Conservation (phyloP, 768 basidiomycete genomes). For the Serendipita indica region DNA sequence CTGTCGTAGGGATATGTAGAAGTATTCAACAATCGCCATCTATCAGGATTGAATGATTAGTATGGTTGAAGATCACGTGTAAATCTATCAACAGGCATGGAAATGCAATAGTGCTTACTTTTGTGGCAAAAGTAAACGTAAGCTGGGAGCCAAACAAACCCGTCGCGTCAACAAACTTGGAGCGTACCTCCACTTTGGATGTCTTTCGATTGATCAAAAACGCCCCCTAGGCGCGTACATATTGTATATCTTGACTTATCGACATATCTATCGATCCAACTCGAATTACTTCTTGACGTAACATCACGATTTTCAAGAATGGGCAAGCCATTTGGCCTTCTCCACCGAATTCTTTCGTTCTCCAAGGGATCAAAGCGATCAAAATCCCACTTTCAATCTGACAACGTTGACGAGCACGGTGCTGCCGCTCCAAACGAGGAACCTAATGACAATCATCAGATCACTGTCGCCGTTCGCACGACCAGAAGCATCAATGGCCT, state of each 20-base stretch:
- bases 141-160: too few species aligned
- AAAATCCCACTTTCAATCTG: not conserved
- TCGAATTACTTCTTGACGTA: not conserved
- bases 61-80: too few species aligned
- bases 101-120: too few species aligned
- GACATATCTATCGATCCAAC: not conserved
- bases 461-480: not conserved
- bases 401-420: not conserved
- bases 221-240: not conserved
- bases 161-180: not conserved
- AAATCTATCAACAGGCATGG: too few species aligned
- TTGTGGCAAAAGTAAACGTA: too few species aligned
- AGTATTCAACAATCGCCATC: too few species aligned
- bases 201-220: not conserved
- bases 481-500: constrained; percentile 2
- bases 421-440: not conserved
- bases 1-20: too few species aligned
- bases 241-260: constrained; percentile 1
- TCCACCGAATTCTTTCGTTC: not conserved
- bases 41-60: too few species aligned
- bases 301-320: constrained; percentile 2
- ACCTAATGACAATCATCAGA: not conserved
- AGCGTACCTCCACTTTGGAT: not conserved
- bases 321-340: not conserved
- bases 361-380: constrained; percentile 1